These are phyloP conservation scores for Metarhizium rileyi DNA, from an alignment of 2,329 filamentous ascomycete genomes.

Conservation along the genomic window DNA sequence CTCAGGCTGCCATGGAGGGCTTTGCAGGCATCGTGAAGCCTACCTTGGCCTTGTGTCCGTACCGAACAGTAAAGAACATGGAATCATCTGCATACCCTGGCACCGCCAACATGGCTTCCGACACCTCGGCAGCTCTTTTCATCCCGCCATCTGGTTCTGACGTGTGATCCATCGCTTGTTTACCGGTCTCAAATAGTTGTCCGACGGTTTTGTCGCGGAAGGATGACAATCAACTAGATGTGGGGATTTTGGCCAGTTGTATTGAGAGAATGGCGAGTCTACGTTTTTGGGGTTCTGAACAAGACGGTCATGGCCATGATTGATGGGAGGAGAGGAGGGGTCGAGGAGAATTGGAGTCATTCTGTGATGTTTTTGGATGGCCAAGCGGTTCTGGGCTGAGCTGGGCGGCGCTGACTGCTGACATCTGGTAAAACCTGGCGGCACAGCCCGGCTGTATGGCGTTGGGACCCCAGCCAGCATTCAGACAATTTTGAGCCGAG, in stretches of 20 bases:
- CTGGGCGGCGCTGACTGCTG: not conserved
- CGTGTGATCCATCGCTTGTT: constrained; percentile 1
- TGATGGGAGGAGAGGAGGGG: too few relatives aligned
- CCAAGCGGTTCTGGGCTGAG: too few relatives aligned
- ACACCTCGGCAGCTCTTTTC: constrained; percentile 18
- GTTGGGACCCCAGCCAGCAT: too few relatives aligned
- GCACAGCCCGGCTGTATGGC: not conserved
- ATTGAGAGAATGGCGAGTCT: not conserved
- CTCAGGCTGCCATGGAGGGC: not conserved
- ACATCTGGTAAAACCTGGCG: not conserved
- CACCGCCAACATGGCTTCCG: constrained; percentile 16
- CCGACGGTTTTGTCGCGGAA: not conserved
- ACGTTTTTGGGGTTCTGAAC: not conserved
- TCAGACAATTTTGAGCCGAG: too few relatives aligned
- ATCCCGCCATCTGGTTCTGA: constrained; percentile 9
- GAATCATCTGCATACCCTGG: constrained; percentile 21
- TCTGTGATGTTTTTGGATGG: too few relatives aligned
- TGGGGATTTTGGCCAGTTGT: not conserved
- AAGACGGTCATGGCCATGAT: too few relatives aligned
- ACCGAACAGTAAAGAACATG: constrained; percentile 20
- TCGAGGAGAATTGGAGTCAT: too few relatives aligned
- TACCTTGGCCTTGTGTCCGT: constrained; percentile 16
- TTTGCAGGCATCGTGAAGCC: not conserved
- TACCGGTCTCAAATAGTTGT: not conserved
- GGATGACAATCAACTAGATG: not conserved